Conservation (phyloP, 2,329 filamentous ascomycete genomes). For the Sordariomycetes sp. region DNA sequence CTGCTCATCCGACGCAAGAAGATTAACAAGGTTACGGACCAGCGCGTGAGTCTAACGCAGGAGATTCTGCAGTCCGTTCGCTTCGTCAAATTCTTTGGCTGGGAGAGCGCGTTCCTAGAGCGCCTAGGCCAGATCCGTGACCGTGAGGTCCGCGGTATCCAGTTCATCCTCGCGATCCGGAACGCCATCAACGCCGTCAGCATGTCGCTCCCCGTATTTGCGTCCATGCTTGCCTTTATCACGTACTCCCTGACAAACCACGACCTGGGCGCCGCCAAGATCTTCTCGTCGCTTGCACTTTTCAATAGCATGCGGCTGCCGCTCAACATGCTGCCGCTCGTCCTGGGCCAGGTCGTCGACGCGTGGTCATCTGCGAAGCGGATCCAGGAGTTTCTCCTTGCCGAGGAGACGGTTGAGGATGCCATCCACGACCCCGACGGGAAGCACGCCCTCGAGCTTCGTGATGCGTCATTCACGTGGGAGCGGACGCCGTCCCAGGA, state of each 20-base stretch:
- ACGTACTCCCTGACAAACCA: constrained; percentile 59
- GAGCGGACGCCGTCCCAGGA: constrained; percentile 52
- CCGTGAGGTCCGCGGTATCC: constrained; percentile 72
- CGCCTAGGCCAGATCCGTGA: constrained; percentile 62
- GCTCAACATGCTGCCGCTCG: constrained; percentile 75
- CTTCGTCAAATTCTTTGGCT: constrained; percentile 95
- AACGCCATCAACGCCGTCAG: constrained; percentile 77
- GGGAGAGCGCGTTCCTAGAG: constrained; percentile 77
- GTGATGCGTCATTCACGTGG: constrained; percentile 75
- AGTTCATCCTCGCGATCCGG: constrained; percentile 67
- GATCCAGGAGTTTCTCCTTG: constrained; percentile 76
- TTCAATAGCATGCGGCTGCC: constrained; percentile 90
- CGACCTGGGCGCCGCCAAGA: constrained; percentile 54
- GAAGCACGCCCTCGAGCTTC: constrained; percentile 58
- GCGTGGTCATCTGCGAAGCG: constrained; percentile 74
- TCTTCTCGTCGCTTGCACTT: constrained; percentile 87
- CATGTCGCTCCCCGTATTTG: constrained; percentile 81
- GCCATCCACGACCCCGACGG: constrained; percentile 40
- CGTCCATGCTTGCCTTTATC: constrained; percentile 91
- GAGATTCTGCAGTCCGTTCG: constrained; percentile 84
- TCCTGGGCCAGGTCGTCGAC: constrained; percentile 82
- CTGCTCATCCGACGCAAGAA: constrained; percentile 61
- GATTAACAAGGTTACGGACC: constrained; percentile 92
- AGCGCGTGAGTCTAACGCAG: constrained; percentile 80
- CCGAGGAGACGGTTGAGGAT: constrained; percentile 72